phyloP scores from a whole-genome alignment of 805 yeast genomes.

The Brettanomyces naardenensis region DNA sequence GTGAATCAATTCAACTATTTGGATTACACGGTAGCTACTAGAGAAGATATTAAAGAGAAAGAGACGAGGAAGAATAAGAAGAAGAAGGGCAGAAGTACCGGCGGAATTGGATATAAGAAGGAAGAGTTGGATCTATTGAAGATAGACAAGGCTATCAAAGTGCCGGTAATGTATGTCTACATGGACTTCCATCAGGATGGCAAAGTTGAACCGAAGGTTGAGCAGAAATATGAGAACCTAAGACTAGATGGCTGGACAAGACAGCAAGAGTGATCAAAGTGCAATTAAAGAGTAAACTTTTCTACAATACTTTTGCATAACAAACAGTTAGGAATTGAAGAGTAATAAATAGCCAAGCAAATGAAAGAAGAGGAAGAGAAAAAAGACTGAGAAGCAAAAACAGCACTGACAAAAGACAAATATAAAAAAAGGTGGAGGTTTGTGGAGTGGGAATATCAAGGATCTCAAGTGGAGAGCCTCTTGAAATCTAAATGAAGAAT shows the following conservation, averaged over 20 bases:
- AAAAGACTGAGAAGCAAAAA: not conserved
- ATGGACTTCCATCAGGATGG: slow-evolving; percentile 2
- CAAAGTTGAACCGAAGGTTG: not conserved
- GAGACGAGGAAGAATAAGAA: slow-evolving; percentile 1
- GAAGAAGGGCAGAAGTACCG: not conserved
- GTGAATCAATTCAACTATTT: slow-evolving; percentile 19
- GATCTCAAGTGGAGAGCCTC: no score
- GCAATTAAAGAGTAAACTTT: not conserved
- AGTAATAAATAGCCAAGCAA: slow-evolving; percentile 1
- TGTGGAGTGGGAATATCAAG: no score
- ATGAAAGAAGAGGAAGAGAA: not conserved
- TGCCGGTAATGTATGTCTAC: slow-evolving; percentile 21
- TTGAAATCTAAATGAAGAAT: no score
- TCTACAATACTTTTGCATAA: no score
- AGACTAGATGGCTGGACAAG: slow-evolving; percentile 13
- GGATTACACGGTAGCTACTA: slow-evolving; percentile 8
- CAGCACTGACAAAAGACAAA: not conserved
- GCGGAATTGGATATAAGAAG: slow-evolving; percentile 2
- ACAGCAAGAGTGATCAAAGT: slow-evolving; percentile 7
- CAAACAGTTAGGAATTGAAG: not conserved
- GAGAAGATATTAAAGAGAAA: not conserved
- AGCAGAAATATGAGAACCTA: slow-evolving; percentile 7
- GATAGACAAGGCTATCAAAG: slow-evolving; percentile 8
- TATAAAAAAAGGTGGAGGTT: not conserved
- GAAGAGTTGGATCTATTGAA: slow-evolving; percentile 8